phyloP scores from a whole-genome alignment of 1,284 basidiomycete genomes.

The Ceratobasidium sp. region DNA sequence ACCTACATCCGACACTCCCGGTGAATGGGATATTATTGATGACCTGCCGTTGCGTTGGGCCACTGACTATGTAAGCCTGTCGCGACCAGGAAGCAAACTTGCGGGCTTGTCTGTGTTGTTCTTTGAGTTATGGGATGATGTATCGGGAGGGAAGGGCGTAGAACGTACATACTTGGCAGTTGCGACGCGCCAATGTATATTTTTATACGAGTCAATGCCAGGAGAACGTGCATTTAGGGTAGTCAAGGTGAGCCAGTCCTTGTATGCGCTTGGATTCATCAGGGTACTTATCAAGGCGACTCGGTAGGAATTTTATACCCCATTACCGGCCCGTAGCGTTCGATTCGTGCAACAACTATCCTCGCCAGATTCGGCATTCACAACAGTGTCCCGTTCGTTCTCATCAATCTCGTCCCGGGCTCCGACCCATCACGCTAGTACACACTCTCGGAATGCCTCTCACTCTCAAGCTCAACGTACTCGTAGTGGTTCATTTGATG shows the following conservation, averaged over 20 bases:
- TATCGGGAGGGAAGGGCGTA: slow-evolving; percentile 56
- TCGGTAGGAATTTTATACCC: slow-evolving; percentile 78
- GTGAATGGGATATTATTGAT: slow-evolving; percentile 74
- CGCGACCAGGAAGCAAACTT: slow-evolving; percentile 67
- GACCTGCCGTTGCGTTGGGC: slow-evolving; percentile 80
- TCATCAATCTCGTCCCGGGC: slow-evolving; percentile 13
- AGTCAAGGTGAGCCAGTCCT: slow-evolving; percentile 64
- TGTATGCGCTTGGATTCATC: neutral
- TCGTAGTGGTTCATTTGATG: slow-evolving; percentile 45
- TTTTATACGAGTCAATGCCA: slow-evolving; percentile 78
- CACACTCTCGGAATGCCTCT: slow-evolving; percentile 49
- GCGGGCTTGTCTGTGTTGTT: slow-evolving; percentile 62
- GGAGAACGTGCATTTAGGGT: slow-evolving; percentile 81
- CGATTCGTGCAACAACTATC: slow-evolving; percentile 68
- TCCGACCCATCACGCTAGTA: neutral
- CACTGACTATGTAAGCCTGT: slow-evolving; percentile 77
- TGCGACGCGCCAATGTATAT: slow-evolving; percentile 71
- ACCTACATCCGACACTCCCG: slow-evolving; percentile 50
- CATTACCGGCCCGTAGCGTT: slow-evolving; percentile 64
- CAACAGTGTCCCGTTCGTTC: slow-evolving; percentile 21
- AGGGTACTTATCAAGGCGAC: neutral
- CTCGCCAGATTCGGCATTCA: slow-evolving; percentile 19
- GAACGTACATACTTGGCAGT: slow-evolving; percentile 62
- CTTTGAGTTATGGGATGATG: slow-evolving; percentile 65
- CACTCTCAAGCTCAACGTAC: slow-evolving; percentile 52